Evolutionary conservation across 2,329 filamentous ascomycete genomes (phyloP), one percentile per base, ranked within the genome.

Genomic region (Alternaria brassicae): DNA sequence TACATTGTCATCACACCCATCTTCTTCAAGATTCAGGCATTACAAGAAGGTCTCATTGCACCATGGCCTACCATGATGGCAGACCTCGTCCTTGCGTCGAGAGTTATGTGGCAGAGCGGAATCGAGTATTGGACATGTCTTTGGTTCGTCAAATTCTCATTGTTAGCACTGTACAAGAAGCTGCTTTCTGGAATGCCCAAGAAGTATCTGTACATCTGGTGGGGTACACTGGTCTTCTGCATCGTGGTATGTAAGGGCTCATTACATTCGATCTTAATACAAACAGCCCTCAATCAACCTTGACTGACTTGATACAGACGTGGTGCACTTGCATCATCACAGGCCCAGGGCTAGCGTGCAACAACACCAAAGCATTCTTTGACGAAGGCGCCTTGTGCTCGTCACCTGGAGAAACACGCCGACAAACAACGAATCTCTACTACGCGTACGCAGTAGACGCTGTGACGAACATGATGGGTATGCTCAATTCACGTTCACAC

Each of bases 141-240:
- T 5, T 81, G 77, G 77, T 69, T 76, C 34, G 74, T 80, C 51
- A 81, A 81, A 59, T 72, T 79, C 21, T 77, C 75, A 5, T 66
- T 81, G 32, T 66, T 81, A 49, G 69, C 75, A 15, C 70, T 81
- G 42, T 81, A 80, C 62, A 76, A 76, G 42, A 71, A 74, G 21
- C 61, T 81, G 15, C 65, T 80, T 49, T 61, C 58, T 7, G 77
- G 77, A 1, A 65, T 79, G 15, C 59, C 59, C 3, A 68, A 63
- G 2, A 52, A 56, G 21, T 77, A 79, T 36, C 67, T 72, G 23
- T 72, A 65, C 27, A 65, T 77, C 44, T 81, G 78, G 79, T 78
- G 75, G 76, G 65, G 54, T 5, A 72, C 79, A 2, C 21, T 77
- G 25, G 55, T 66, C 1, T 78, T 79, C 55, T 76, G 70, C 21